Base-by-base conservation (phyloP, 805 yeast species). In the Blastobotrys robertii region DNA sequence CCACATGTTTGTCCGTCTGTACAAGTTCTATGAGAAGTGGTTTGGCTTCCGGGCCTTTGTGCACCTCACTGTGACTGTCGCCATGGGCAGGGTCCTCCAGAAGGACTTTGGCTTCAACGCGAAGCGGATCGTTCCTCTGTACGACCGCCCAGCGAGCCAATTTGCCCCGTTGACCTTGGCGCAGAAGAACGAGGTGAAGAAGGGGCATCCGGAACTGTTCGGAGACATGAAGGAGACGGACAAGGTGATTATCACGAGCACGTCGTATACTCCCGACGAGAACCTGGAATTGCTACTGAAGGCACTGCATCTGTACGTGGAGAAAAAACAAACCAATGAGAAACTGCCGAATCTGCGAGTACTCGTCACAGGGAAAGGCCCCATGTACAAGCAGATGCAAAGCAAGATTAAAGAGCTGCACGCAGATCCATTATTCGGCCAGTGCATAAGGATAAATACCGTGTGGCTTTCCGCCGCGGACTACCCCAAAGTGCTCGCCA, bases 321-420 rank as follows among this genome's bases (percentile, higher is more conserved):
- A 49, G 32, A 14, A 46, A 4, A 37, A 35, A n/a, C 25, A 19
- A 19, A 45, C 38, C 8, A 47, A 2, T 37, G 41, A n/a, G n/a
- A 30, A 50, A 1, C 49, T 70, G 3, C 78, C 79, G 1, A 72
- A 69, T 2, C 55, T 88, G 1, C 59, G 77, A 32, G 74, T 86
- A 42, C 63, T 92, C n/a, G 81, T 92, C n/a, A 92, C 99, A 0
- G 99, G 99, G 0, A 90, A 88, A 59, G 99, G 99, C 0, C 97
- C 97, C 0, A 59, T 83, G 62, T 77, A 77, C 50, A 59, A 63
- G 2, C 64, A 72, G 14, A 82, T 80, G 52, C 56, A 74, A 25
- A 46, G 55, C 2, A 58, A 66, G 16, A 81, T 83, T 1, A 53
- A 64, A n/a, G 52, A 58, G 8, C 61, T 71, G 45, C 47, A 57